Conservation (phyloP, 805 yeast species). For the Pichia paraexigua region DNA sequence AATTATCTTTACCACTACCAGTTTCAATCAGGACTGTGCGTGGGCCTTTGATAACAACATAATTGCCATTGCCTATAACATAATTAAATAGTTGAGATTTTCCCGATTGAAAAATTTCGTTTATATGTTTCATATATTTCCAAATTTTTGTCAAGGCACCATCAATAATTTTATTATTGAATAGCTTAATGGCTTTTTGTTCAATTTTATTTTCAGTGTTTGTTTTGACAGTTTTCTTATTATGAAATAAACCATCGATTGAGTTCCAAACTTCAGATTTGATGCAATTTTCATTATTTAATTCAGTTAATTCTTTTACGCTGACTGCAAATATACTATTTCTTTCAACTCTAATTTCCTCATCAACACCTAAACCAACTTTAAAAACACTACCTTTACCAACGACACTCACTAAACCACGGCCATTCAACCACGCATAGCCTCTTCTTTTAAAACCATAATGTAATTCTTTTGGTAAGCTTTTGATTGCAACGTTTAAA, state of each 20-base stretch:
- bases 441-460: conserved; percentile 29
- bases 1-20: conserved; percentile 27
- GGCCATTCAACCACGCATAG: conserved; percentile 43
- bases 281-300: conserved; percentile 17
- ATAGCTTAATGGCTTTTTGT: neutral
- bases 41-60: conserved; percentile 48
- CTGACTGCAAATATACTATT: conserved; percentile 42
- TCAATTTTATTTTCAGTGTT: neutral
- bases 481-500: conserved; percentile 31
- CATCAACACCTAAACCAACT: conserved; percentile 36
- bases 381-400: conserved; percentile 50
- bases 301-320: conserved; percentile 40
- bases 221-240: neutral
- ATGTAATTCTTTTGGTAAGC: conserved; percentile 34
- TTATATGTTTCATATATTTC: neutral
- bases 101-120: neutral
- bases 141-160: neutral
- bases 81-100: conserved; percentile 8
- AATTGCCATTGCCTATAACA: conserved; percentile 33
- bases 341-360: conserved; percentile 40
- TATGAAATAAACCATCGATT: conserved; percentile 5
- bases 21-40: conserved; percentile 42
- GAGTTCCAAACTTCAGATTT: conserved; percentile 13
- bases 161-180: conserved; percentile 1
- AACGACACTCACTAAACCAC: conserved; percentile 48